Percentiles rank a stretch among this genome's conserved stretches.
phyloP scores from a whole-genome alignment of 495 filamentous ascomycete species.

The Astrocystis sublimbata region DNA sequence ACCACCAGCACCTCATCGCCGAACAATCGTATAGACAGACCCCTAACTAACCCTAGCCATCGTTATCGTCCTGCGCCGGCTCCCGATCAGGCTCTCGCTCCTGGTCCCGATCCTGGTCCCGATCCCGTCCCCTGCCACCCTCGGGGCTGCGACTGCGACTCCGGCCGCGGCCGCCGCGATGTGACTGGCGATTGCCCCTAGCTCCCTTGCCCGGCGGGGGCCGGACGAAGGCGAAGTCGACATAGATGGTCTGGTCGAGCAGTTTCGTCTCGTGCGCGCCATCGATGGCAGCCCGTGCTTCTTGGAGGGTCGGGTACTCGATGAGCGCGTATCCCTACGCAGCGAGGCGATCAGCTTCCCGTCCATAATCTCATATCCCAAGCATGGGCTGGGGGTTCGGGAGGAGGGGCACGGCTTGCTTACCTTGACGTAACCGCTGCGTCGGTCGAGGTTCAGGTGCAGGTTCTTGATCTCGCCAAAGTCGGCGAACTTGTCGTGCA shows the following conservation, averaged over 20 bases:
- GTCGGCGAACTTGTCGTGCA: constrained; percentile 93
- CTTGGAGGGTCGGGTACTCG: constrained; percentile 85
- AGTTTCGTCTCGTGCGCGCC: constrained; percentile 78
- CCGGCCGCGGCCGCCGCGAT: constrained; percentile 33
- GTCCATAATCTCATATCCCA: background rate
- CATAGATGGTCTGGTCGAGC: constrained; percentile 86
- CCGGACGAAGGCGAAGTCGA: constrained; percentile 96
- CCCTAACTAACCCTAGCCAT: constrained; percentile 4
- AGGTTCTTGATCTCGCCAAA: constrained; percentile 98
- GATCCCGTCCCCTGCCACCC: constrained; percentile 33
- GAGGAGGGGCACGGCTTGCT: constrained; percentile 24
- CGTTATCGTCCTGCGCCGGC: constrained; percentile 28
- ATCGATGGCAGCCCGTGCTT: constrained; percentile 84
- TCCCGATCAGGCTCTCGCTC: too few species aligned
- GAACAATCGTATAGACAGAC: background rate
- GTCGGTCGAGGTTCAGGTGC: constrained; percentile 88
- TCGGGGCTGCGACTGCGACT: constrained; percentile 48
- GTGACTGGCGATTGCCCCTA: constrained; percentile 52
- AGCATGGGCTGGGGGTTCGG: background rate
- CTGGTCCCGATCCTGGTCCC: constrained; percentile 28
- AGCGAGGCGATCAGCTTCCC: background rate
- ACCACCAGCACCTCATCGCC: background rate
- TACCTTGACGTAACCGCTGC: constrained; percentile 98
- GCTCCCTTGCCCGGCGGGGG: constrained; percentile 72
- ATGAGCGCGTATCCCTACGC: constrained; percentile 87